Base-by-base conservation (phyloP, 2,329 filamentous ascomycete genomes). In the Aspergillus awamori region DNA sequence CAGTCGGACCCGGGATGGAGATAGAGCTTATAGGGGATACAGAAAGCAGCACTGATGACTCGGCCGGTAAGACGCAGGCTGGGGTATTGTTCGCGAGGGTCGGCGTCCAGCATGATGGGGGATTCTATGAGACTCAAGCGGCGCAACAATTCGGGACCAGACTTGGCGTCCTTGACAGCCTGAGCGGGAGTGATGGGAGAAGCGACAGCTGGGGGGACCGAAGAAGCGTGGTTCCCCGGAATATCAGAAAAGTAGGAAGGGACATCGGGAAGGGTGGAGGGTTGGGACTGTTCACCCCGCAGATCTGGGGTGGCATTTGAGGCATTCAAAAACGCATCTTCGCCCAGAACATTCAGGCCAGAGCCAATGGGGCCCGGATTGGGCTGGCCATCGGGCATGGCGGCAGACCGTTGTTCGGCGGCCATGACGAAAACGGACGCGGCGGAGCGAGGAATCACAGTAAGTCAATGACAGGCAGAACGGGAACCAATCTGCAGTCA, bases 21-120 rank as follows among this genome's bases (percentile, higher is more conserved):
- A 24, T 79, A 78, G 43, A 88, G 74, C 65, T 83, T 85, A 76
- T 87, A 87, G 2, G 87, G 87, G 24, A 89, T 83, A 65, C 84
- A 85, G 65, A 87, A 87, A 11, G 85, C 83, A 22, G 85, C 87
- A 66, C 86, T 88, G 71, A 89, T 88, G 64, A 89, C 79, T 60
- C 84, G 81, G 17, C 87, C 87, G 61, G 83, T 87, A 53, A 89
- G 78, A 47, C 83, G 81, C 28, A 89, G 76, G 13, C 79, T 81
- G 6, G 86, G 83, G 69, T 88, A 82, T 36, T 84, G 81, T 52
- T 80, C 77, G 53, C 81, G 79, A 26, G 86, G 84, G 65, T 87
- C 83, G 20, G 81, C 67, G 59, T 82, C 79, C n/a, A 79, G 71
- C 48, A 81, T 76, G 8, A 72, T 68, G 36, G 80, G 77, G 53